Evolutionary conservation across 1,139 yeast species (phyloP).

Genomic region (Pichia terricola): DNA sequence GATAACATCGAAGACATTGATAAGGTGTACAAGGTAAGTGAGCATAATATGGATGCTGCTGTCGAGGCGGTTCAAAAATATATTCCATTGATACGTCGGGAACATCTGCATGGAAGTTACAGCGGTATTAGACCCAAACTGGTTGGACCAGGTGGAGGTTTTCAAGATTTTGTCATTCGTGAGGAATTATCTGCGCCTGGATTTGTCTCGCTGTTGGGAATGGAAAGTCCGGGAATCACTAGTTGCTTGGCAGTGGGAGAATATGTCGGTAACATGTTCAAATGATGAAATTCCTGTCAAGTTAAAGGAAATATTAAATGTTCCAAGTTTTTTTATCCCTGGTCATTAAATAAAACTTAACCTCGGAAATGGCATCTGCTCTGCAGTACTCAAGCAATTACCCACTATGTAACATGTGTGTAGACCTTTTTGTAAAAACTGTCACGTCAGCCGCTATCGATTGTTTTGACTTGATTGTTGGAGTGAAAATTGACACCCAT

Average conservation of each 20-base stretch:
- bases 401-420: too few species aligned
- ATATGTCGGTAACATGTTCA: neutral
- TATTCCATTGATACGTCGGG: constrained; percentile 45
- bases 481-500: too few species aligned
- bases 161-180: constrained; percentile 66
- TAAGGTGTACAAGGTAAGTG: constrained; percentile 27
- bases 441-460: too few species aligned
- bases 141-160: constrained; percentile 35
- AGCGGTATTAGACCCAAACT: constrained; percentile 81
- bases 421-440: too few species aligned
- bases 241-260: constrained; percentile 67
- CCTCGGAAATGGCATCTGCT: too few species aligned
- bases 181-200: constrained; percentile 45
- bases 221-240: constrained; percentile 87
- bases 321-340: too few species aligned
- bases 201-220: constrained; percentile 69
- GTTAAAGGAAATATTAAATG: too few species aligned
- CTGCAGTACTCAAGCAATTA: too few species aligned
- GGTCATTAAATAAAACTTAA: too few species aligned
- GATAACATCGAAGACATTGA: constrained; percentile 35
- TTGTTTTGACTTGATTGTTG: too few species aligned
- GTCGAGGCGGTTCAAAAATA: constrained; percentile 50
- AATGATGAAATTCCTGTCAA: too few species aligned
- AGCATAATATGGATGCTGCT: constrained; percentile 43
- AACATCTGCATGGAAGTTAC: constrained; percentile 56